These are phyloP conservation scores for Leccinum fallax DNA, from an alignment of 1,284 basidiomycete species.

Conservation along the genomic window DNA sequence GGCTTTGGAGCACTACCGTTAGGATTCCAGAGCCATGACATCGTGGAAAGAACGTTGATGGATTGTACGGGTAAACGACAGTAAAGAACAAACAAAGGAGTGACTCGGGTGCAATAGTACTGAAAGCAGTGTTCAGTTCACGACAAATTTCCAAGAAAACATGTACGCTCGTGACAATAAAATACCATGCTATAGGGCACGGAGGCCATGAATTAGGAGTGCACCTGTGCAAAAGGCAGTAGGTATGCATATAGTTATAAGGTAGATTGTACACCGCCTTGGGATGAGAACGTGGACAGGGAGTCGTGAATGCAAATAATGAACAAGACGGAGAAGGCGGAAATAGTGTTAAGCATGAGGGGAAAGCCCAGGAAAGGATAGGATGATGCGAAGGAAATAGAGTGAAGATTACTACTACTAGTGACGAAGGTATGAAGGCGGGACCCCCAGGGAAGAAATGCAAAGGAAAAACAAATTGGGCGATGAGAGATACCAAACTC, in stretches of 20 bases:
- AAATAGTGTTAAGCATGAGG: conserved; percentile 33
- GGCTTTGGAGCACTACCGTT: conserved; percentile 24
- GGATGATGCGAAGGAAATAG: conserved; percentile 32
- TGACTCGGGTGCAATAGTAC: conserved; percentile 7
- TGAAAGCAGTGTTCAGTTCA: neutral
- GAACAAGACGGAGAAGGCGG: conserved; percentile 21
- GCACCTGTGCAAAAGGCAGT: conserved; percentile 36
- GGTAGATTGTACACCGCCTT: conserved; percentile 38
- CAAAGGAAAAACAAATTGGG: conserved; percentile 26
- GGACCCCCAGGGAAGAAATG: conserved; percentile 22
- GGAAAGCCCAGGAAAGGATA: conserved; percentile 27
- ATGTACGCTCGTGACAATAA: conserved; percentile 12
- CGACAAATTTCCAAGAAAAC: neutral
- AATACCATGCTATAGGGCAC: conserved; percentile 30
- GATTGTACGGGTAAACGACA: neutral
- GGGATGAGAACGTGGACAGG: conserved; percentile 24
- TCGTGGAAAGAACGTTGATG: conserved; percentile 9
- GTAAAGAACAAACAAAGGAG: neutral
- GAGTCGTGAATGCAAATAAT: conserved; percentile 31
- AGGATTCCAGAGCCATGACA: conserved; percentile 38
- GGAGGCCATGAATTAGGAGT: conserved; percentile 31
- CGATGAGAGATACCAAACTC: conserved; percentile 29
- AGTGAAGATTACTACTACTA: conserved; percentile 32
- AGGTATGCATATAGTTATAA: conserved; percentile 40
- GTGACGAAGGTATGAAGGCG: conserved; percentile 35